A percentile compares a stretch with the other conserved stretches of the same genome.
phyloP scores from a whole-genome alignment of 441 rosid species.

The Bruguiera hainesii region DNA sequence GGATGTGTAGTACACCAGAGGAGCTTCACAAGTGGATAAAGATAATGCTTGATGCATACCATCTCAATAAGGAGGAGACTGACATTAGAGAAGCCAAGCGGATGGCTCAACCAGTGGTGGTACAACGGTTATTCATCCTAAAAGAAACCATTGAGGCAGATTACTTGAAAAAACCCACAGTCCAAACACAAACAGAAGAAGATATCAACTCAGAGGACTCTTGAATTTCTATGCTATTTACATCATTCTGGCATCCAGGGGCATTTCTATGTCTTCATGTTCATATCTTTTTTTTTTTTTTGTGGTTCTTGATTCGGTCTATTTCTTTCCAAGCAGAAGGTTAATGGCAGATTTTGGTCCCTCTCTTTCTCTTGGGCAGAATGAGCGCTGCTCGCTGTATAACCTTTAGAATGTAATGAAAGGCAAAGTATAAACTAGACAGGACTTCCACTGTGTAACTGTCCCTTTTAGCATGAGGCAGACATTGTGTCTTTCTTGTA shows the following conservation, averaged over 20 bases:
- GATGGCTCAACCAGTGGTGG: conserved; percentile 76
- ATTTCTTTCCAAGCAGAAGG: too few species aligned
- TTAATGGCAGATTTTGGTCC: too few species aligned
- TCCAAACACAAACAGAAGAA: conserved; percentile 25
- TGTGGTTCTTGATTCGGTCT: too few species aligned
- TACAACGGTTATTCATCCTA: conserved; percentile 77
- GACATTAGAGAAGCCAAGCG: conserved; percentile 80
- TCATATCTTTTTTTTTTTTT: too few species aligned
- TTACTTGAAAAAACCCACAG: conserved; percentile 50
- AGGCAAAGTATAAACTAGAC: too few species aligned
- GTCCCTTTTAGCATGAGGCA: too few species aligned
- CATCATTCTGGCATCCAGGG: neutral
- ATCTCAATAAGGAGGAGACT: conserved; percentile 73
- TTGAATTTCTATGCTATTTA: conserved; percentile 3
- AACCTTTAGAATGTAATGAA: too few species aligned
- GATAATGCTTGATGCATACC: conserved; percentile 83
- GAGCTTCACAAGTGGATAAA: conserved; percentile 93
- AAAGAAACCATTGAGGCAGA: conserved; percentile 83
- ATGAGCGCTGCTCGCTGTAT: too few species aligned
- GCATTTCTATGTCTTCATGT: neutral
- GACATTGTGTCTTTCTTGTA: too few species aligned
- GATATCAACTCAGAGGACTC: conserved; percentile 31
- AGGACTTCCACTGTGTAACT: too few species aligned
- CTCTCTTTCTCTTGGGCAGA: too few species aligned
- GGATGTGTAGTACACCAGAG: conserved; percentile 62